Conservation (phyloP, 441 rosid species). For the Erodium moschatum region DNA sequence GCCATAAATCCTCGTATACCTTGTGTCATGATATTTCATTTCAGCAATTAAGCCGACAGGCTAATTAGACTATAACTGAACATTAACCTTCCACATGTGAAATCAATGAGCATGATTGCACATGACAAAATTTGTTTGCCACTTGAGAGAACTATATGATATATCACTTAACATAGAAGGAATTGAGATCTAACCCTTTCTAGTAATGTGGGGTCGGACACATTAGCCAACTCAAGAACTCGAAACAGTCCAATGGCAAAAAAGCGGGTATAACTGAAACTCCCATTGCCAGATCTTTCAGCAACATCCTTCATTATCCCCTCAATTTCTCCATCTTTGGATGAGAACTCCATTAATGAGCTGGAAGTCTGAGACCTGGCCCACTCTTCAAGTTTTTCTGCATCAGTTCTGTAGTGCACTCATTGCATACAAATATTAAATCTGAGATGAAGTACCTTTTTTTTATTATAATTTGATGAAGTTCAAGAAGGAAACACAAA, state of each 20-base stretch:
- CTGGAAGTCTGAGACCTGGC: conserved; percentile 56
- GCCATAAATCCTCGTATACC: background rate
- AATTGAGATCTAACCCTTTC: conserved; percentile 48
- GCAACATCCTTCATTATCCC: conserved; percentile 63
- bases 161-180: background rate
- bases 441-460: too few relatives aligned
- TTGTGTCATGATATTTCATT: background rate
- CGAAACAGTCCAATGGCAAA: conserved; percentile 89
- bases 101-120: background rate
- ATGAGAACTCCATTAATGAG: conserved; percentile 60
- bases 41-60: background rate
- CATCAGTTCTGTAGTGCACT: conserved; percentile 52
- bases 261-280: conserved; percentile 92
- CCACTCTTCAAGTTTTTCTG: conserved; percentile 89
- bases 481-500: background rate
- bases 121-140: background rate
- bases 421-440: conserved; percentile 9
- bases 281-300: conserved; percentile 56
- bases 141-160: background rate
- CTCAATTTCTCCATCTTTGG: conserved; percentile 80
- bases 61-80: background rate
- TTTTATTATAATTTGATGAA: background rate
- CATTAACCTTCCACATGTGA: background rate
- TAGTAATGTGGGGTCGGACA: conserved; percentile 69
- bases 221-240: conserved; percentile 76